Conservation (phyloP, 2,329 filamentous ascomycete genomes). For the Hysterium pulicare region DNA sequence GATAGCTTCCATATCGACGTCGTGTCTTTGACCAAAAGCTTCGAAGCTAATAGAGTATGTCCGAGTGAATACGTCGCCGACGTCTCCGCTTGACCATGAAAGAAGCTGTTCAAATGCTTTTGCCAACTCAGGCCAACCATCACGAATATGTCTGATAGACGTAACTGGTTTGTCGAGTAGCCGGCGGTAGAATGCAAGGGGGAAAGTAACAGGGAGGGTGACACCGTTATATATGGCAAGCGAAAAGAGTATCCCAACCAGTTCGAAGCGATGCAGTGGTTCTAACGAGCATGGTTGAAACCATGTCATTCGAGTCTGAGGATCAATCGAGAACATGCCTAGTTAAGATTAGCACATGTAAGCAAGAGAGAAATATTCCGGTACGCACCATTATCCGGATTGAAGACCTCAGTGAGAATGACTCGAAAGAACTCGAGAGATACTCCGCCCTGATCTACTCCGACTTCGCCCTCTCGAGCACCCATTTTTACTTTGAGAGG, state of each 20-base stretch:
- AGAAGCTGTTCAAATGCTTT: slow-evolving; percentile 70
- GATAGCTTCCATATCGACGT: slow-evolving; percentile 51
- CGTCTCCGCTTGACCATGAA: slow-evolving; percentile 75
- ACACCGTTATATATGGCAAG: slow-evolving; percentile 91
- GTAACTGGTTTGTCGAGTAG: slow-evolving; percentile 68
- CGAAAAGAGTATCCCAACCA: slow-evolving; percentile 82
- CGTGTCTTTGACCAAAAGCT: slow-evolving; percentile 51
- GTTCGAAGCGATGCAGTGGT: slow-evolving; percentile 83
- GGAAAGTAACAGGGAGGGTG: slow-evolving; percentile 86
- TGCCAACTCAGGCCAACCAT: slow-evolving; percentile 82
- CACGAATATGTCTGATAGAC: slow-evolving; percentile 73
- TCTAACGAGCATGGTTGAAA: slow-evolving; percentile 81
- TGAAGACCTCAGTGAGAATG: slow-evolving; percentile 73
- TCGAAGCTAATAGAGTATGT: slow-evolving; percentile 82
- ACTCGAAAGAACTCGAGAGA: slow-evolving; percentile 95
- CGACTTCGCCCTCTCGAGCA: slow-evolving; percentile 76
- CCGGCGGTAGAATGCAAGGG: slow-evolving; percentile 76
- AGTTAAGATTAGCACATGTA: no score
- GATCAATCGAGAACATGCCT: slow-evolving; percentile 75
- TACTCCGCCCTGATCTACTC: slow-evolving; percentile 89
- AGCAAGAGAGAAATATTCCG: slow-evolving; percentile 5
- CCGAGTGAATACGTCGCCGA: slow-evolving; percentile 76
- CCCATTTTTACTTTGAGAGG: slow-evolving; percentile 87
- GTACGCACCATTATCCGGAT: slow-evolving; percentile 64
- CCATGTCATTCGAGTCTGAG: slow-evolving; percentile 76